A percentile compares a stretch with the other conserved stretches of the same genome.
Evolutionary conservation across 257 asterid species (phyloP).

Genomic region (Misopates orontium): DNA sequence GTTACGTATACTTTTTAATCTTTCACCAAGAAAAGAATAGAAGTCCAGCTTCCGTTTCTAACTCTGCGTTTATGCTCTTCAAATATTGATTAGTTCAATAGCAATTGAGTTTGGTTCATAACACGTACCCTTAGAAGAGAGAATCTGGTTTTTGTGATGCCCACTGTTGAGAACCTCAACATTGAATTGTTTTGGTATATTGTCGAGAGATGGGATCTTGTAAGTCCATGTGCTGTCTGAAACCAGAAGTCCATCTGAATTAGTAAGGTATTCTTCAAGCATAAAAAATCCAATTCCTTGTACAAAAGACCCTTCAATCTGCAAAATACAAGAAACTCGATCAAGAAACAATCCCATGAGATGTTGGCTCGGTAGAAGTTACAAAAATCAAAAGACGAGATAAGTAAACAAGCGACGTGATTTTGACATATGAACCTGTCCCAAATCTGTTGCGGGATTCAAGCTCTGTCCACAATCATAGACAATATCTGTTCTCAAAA

Average conservation of each 20-base stretch:
- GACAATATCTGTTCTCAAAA: constrained; percentile 49
- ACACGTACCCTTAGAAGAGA: constrained; percentile 73
- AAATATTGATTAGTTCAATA: no score
- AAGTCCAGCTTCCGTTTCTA: no score
- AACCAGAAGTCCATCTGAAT: constrained; percentile 52
- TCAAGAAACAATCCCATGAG: not conserved
- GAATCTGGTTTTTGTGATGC: constrained; percentile 59
- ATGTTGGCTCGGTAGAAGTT: not conserved
- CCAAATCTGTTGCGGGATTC: constrained; percentile 74
- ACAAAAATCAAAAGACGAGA: not conserved
- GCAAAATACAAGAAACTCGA: constrained; percentile 10
- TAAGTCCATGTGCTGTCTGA: constrained; percentile 75
- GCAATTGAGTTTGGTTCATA: no score
- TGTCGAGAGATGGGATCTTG: constrained; percentile 79
- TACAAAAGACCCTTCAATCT: constrained; percentile 89
- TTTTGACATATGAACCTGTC: constrained; percentile 47
- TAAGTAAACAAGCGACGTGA: not conserved
- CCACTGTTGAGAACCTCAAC: constrained; percentile 70
- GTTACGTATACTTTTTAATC: no score
- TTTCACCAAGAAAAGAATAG: no score
- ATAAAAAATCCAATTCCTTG: constrained; percentile 88
- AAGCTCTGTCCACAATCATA: constrained; percentile 80
- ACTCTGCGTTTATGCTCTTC: no score
- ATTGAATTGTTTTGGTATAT: constrained; percentile 61
- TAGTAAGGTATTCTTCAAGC: constrained; percentile 69